Conservation (phyloP, 768 basidiomycete species). For the Mrakia frigida region DNA sequence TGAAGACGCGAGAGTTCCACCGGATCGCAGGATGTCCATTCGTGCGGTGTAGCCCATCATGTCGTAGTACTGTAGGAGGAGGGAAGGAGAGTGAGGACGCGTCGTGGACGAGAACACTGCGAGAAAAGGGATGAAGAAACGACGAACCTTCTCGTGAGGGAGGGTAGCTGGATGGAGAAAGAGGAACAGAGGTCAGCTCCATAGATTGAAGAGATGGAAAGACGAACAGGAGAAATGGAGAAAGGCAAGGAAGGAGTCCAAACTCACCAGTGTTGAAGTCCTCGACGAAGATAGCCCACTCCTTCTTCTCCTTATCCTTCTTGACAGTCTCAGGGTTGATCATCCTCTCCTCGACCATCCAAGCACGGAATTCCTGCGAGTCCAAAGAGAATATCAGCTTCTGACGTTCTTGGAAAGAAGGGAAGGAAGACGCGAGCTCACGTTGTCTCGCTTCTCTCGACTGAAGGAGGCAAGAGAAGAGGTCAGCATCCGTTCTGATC, state of each 20-base stretch:
- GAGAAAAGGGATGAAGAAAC: background rate
- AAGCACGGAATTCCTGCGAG: constrained; percentile 70
- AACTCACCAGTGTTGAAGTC: constrained; percentile 43
- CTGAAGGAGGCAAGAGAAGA: constrained; percentile 47
- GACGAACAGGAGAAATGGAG: background rate
- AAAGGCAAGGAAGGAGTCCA: constrained; percentile 56
- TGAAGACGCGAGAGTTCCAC: constrained; percentile 63
- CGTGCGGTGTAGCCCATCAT: constrained; percentile 77
- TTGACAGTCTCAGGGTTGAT: constrained; percentile 82
- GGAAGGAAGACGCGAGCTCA: constrained; percentile 25
- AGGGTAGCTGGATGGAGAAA: constrained; percentile 60
- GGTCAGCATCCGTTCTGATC: background rate
- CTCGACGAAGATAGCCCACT: constrained; percentile 67
- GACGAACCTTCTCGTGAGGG: constrained; percentile 71
- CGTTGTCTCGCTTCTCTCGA: constrained; percentile 66
- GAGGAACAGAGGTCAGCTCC: background rate
- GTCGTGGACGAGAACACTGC: background rate
- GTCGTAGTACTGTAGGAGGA: constrained; percentile 60
- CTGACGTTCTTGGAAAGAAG: background rate
- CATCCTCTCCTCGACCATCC: constrained; percentile 88
- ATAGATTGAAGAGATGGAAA: background rate
- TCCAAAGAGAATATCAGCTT: background rate
- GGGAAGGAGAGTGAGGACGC: background rate
- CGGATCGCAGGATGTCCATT: constrained; percentile 77
- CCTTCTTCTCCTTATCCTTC: constrained; percentile 78